Conservation (phyloP, 805 yeast genomes). For the Candida jianshihensis region DNA sequence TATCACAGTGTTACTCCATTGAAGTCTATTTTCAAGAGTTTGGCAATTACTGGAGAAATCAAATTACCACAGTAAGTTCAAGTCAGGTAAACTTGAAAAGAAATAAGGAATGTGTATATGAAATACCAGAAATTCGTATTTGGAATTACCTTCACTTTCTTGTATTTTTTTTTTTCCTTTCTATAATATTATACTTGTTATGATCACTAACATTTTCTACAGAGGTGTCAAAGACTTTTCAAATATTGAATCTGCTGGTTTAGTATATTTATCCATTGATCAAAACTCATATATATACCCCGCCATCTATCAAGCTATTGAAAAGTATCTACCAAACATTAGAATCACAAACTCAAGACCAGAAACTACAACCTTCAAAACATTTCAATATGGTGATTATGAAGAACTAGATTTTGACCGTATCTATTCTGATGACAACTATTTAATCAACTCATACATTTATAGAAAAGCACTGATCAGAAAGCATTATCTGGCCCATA, state of each 20-base stretch:
- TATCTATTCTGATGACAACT: conserved; percentile 36
- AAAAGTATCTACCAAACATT: conserved; percentile 27
- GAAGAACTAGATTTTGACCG: conserved; percentile 80
- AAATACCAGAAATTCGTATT: background rate
- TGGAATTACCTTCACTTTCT: background rate
- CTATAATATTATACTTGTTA: too few species aligned
- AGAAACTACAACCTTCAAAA: conserved; percentile 20
- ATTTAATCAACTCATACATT: conserved; percentile 71
- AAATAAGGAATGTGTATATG: background rate
- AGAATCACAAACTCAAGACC: conserved; percentile 12
- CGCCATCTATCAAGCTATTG: conserved; percentile 27
- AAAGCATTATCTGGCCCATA: conserved; percentile 82
- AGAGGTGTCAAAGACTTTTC: background rate
- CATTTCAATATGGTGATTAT: conserved; percentile 83
- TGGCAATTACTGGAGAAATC: conserved; percentile 55
- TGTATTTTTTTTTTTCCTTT: background rate
- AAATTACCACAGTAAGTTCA: conserved; percentile 26
- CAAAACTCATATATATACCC: conserved; percentile 34
- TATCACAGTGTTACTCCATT: conserved; percentile 58
- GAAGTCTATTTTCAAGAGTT: conserved; percentile 60
- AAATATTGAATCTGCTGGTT: background rate
- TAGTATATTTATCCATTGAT: conserved; percentile 26
- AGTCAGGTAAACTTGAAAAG: background rate
- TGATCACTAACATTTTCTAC: too few species aligned
- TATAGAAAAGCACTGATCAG: conserved; percentile 88